Evolutionary conservation across 2,329 filamentous ascomycete species (phyloP).

Genomic region (Ceratocystis lukuohia): DNA sequence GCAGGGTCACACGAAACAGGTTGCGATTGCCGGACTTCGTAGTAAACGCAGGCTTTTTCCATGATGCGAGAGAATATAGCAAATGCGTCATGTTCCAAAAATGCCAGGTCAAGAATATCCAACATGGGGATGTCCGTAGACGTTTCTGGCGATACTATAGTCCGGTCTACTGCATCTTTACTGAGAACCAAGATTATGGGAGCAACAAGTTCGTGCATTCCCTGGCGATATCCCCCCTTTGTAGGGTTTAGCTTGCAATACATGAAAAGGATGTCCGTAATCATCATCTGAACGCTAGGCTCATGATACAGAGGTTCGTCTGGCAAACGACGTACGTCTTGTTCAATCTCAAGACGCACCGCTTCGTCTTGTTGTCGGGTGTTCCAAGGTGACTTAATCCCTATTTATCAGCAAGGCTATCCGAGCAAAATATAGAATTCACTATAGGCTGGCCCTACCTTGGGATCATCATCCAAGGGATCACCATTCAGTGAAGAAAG

Average conservation of each 20-base stretch:
- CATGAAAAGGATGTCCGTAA: constrained; percentile 82
- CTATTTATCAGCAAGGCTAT: not conserved
- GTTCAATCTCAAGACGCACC: constrained; percentile 74
- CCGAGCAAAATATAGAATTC: not conserved
- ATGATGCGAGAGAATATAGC: constrained; percentile 75
- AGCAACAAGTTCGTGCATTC: constrained; percentile 93
- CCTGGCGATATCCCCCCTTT: constrained; percentile 83
- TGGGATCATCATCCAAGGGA: constrained; percentile 68
- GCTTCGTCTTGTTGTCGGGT: constrained; percentile 73
- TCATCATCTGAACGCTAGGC: constrained; percentile 60
- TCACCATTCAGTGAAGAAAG: constrained; percentile 58
- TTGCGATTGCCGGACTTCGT: constrained; percentile 44
- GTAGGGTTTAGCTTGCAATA: constrained; percentile 86
- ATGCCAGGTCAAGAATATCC: constrained; percentile 55
- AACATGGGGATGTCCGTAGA: constrained; percentile 33
- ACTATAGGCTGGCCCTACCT: constrained; percentile 29
- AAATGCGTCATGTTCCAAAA: constrained; percentile 83
- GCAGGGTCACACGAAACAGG: not conserved
- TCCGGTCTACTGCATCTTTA: constrained; percentile 48
- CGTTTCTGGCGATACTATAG: constrained; percentile 21
- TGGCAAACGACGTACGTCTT: constrained; percentile 88
- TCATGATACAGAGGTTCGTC: constrained; percentile 85
- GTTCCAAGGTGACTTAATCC: constrained; percentile 71
- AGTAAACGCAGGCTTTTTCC: constrained; percentile 75
- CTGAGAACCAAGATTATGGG: constrained; percentile 77